Evolutionary conservation across 306 rosid genomes (phyloP).

Genomic region (Oemleria cerasiformis): DNA sequence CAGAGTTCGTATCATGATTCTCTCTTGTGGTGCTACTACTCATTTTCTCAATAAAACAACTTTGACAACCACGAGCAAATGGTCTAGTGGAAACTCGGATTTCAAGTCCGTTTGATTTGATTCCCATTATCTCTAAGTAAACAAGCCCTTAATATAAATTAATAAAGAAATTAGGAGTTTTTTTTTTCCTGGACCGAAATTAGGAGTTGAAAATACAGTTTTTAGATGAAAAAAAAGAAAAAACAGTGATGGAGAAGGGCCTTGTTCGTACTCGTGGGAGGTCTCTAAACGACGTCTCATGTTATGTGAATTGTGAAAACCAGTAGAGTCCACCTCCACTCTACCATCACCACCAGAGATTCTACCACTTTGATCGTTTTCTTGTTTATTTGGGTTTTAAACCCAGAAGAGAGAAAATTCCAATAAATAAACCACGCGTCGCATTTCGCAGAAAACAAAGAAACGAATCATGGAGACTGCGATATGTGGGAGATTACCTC

Average conservation of each 20-base stretch:
- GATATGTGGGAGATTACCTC: slow-evolving; percentile 51
- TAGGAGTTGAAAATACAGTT: too few relatives aligned
- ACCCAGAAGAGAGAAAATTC: neutral
- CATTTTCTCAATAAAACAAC: slow-evolving; percentile 64
- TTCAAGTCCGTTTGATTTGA: too few relatives aligned
- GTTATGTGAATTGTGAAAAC: neutral
- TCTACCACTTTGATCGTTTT: neutral
- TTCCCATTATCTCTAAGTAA: too few relatives aligned
- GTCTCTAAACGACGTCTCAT: neutral
- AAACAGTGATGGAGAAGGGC: neutral
- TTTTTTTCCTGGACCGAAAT: too few relatives aligned
- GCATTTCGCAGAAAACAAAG: neutral
- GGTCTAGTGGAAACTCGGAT: too few relatives aligned
- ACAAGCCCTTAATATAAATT: too few relatives aligned
- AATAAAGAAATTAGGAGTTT: too few relatives aligned
- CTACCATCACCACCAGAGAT: neutral
- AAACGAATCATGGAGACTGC: slow-evolving; percentile 57
- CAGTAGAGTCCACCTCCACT: slow-evolving; percentile 3
- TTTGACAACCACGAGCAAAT: too few relatives aligned
- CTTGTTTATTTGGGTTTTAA: neutral
- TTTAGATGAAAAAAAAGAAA: neutral
- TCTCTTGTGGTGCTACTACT: slow-evolving; percentile 22
- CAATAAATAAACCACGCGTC: neutral
- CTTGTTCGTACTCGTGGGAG: neutral
- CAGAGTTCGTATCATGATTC: slow-evolving; percentile 34